Base-by-base conservation (phyloP, 306 rosid species). In the Canavalia gladiata region DNA sequence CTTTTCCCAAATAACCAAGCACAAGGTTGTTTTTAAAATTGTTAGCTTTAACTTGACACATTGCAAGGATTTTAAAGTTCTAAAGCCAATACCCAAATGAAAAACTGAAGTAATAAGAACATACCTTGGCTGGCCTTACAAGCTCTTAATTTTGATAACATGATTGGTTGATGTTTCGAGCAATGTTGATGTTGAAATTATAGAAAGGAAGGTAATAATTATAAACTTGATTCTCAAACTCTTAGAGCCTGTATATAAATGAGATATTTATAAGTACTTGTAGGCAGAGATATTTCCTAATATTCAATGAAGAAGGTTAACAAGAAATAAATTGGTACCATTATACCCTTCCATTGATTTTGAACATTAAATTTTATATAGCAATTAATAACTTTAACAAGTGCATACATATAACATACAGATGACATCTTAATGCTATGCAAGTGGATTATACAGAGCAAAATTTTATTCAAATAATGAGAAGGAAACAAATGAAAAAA, bases 61-160 rank as follows among this genome's bases (percentile, higher is more conserved):
- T 58, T 8, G 39, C 13, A 8, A 47, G 52, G 31, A 5, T 34
- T 11, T 34, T 0, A 4, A 35, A 31, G 29, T 10, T 60, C 0
- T 1, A 29, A 13, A 35, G 29, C 5, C 6, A 55, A 5, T 8
- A 13, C 11, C 6, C 5, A 64, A 62, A 64, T 13, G 11, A 64
- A 64, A 64, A 64, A 5, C 46, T 35, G 70, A 64, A 64, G 9
- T 10, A 29, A 58, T 58, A 39, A 56, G 68, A 87, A 12, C 77
- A 39, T 84, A 87, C 86, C 84, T 62, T 79, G 72, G 12, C 11
- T 35, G 58, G 46, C 46, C 71, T 76, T 79, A 33, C 68, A 46
- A 79, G 86, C 41, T 71, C 64, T 79, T 64, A 80, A 41, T 73
- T 79, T 87, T 62, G 84, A 30, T 75, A 76, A 66, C 94, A 86